phyloP scores from a whole-genome alignment of 305 asterid genomes.

The Lippia alba region DNA sequence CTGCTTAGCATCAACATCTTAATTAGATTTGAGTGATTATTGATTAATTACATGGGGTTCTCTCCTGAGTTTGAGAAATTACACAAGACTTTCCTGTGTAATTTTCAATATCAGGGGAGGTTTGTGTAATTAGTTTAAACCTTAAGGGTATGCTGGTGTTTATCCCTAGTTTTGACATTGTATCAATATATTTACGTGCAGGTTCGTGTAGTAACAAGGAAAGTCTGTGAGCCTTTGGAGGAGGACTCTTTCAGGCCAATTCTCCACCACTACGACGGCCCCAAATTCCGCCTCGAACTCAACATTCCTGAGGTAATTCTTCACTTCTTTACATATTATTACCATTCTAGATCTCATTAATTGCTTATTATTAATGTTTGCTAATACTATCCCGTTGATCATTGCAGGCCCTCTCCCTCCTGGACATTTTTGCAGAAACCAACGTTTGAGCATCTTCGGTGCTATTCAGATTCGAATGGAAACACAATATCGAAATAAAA shows the following conservation, averaged over 20 bases:
- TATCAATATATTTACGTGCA: conserved; percentile 21
- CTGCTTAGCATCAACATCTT: background rate
- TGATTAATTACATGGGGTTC: no score
- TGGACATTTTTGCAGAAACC: conserved; percentile 77
- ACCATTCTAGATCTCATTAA: background rate
- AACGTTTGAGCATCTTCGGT: conserved; percentile 32
- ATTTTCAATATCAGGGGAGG: no score
- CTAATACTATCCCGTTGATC: conserved; percentile 10
- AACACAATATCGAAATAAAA: background rate
- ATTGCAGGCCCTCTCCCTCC: conserved; percentile 80
- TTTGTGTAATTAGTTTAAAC: no score
- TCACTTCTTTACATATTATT: background rate
- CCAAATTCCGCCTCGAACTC: conserved; percentile 97
- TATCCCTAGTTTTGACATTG: background rate
- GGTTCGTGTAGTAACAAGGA: conserved; percentile 89
- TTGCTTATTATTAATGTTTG: background rate
- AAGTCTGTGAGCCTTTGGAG: conserved; percentile 87
- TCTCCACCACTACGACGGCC: conserved; percentile 98
- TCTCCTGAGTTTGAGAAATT: no score
- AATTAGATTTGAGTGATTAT: no score
- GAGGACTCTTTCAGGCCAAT: conserved; percentile 99
- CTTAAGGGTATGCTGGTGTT: no score
- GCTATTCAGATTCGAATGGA: background rate
- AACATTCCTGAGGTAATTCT: conserved; percentile 83
- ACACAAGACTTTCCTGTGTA: no score